Base-by-base conservation (phyloP, 768 basidiomycete species). In the Clitopilus hobsonii region DNA sequence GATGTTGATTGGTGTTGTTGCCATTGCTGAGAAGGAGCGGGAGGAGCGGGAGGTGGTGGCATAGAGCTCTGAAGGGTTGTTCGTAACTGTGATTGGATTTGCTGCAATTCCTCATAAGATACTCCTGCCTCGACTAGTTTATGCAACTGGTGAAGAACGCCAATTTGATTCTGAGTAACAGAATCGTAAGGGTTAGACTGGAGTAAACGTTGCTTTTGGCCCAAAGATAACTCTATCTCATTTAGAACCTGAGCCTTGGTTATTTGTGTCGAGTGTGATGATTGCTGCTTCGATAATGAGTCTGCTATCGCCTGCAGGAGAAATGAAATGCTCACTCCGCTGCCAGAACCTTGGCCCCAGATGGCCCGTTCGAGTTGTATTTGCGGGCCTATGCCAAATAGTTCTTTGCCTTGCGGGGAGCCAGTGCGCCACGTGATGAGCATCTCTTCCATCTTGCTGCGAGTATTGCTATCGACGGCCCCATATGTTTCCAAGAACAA, bases 361-460 rank as follows among this genome's bases (percentile, higher is more conserved):
- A 93, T 82, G 29, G 87, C 86, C 18, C 85, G 80, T 69, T 98
- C 97, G 58, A 98, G 89, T 14, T 85, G 82, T 38, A 84, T 72
- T 67, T 98, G 94, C 18, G 90, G 81, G 2, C 82, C 81, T 25
- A 82, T 71, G 38, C 94, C 90, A 66, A 98, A 99, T 1, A 99
- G 76, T 65, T 95, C 91, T 52, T 83, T 83, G 29, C 90, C 83
- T 28, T 77, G 80, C 2, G 91, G 88, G 13, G 89, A 86, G 14
- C 92, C 94, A 22, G 85, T 88, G 36, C 94, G 81, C 97, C 97
- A 99, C 5, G 97, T 96, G 25, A 91, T 71, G 13, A 98, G 82
- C 86, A 99, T 94, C 70, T 99, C 97, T 67, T 96, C 93, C 91
- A 99, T 95, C 71, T 98, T 98, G 67, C 84, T 83, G 57, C 89